These are phyloP conservation scores for Colletotrichum magnum DNA, from an alignment of 2,329 filamentous ascomycete species.

Conservation along the genomic window DNA sequence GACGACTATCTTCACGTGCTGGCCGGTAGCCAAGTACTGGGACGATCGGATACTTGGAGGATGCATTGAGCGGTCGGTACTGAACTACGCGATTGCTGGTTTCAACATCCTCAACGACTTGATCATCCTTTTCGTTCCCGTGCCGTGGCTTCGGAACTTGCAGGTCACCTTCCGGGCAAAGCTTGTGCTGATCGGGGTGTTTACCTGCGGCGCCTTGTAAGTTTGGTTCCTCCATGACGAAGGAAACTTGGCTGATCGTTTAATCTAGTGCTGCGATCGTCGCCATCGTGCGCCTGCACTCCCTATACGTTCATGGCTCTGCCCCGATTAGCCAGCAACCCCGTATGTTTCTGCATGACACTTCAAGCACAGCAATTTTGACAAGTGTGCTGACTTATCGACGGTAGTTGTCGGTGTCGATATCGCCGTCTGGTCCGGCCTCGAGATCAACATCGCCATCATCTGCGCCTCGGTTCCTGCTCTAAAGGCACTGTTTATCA, in stretches of 20 bases:
- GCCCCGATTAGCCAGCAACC: slow-evolving; percentile 4
- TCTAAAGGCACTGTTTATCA: slow-evolving; percentile 50
- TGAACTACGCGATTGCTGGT: slow-evolving; percentile 48
- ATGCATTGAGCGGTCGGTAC: slow-evolving; percentile 44
- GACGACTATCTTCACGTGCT: slow-evolving; percentile 46
- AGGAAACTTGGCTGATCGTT: no score
- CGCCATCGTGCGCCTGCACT: slow-evolving; percentile 15
- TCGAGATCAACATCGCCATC: slow-evolving; percentile 53
- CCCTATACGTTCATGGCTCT: background rate
- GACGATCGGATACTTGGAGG: slow-evolving; percentile 43
- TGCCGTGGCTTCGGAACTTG: slow-evolving; percentile 52
- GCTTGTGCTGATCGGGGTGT: slow-evolving; percentile 56
- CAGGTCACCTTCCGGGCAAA: slow-evolving; percentile 56
- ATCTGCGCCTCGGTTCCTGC: slow-evolving; percentile 52
- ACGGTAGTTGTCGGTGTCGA: background rate
- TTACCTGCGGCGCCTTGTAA: slow-evolving; percentile 55
- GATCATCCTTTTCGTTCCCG: slow-evolving; percentile 46
- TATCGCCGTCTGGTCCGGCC: slow-evolving; percentile 46
- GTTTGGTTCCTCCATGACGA: slow-evolving; percentile 24
- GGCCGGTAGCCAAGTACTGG: slow-evolving; percentile 48
- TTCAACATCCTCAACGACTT: slow-evolving; percentile 52
- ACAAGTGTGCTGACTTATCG: background rate
- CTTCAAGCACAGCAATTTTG: no score
- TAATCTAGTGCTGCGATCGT: background rate
- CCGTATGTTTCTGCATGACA: background rate